A percentile compares a stretch with the other conserved stretches of the same genome.
Evolutionary conservation across 805 yeast genomes (phyloP).

Genomic region (Teunomyces kruisii): DNA sequence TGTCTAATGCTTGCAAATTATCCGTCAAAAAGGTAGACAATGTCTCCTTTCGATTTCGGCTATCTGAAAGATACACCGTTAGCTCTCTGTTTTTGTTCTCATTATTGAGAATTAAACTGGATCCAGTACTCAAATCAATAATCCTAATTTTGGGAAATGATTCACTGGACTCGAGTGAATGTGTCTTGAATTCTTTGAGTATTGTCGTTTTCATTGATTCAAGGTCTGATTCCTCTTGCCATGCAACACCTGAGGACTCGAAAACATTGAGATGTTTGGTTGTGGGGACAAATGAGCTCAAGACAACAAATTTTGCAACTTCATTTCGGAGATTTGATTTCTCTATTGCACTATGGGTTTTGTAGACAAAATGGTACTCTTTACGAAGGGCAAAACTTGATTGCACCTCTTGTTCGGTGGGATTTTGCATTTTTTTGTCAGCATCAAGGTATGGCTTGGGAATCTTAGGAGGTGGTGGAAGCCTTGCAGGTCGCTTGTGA

Average conservation of each 20-base stretch:
- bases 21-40: background rate
- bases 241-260: background rate
- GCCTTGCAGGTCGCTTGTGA: constrained; percentile 24
- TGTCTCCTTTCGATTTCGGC: background rate
- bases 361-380: constrained; percentile 39
- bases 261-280: constrained; percentile 5
- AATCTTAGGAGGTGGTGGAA: constrained; percentile 39
- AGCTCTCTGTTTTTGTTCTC: background rate
- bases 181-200: background rate
- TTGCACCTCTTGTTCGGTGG: constrained; percentile 34
- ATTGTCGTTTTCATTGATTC: background rate
- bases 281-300: constrained; percentile 24
- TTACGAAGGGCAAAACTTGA: constrained; percentile 29
- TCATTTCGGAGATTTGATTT: constrained; percentile 37
- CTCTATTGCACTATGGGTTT: constrained; percentile 43
- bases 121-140: background rate
- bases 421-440: constrained; percentile 38
- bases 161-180: background rate
- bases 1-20: background rate
- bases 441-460: constrained; percentile 46
- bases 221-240: background rate
- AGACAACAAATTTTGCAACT: constrained; percentile 29
- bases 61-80: background rate
- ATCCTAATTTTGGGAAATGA: background rate
- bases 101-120: background rate